Evolutionary conservation across 306 rosid species (phyloP), one percentile per base, ranked within the genome.

Genomic region (Cicer judaicum): DNA sequence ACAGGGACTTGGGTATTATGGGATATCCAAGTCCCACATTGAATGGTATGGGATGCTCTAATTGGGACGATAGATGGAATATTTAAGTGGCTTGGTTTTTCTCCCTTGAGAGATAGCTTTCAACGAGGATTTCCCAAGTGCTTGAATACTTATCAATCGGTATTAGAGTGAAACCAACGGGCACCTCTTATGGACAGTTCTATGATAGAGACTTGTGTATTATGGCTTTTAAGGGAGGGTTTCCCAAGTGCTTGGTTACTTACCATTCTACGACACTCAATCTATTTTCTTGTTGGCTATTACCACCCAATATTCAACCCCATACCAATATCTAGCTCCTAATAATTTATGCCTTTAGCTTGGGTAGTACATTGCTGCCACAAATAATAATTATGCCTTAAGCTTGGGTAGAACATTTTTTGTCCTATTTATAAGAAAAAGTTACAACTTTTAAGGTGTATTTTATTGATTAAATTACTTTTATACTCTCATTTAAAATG

Each of bases 261-360:
- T 24, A 56, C 10, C 14, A 57, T 24, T 57, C 64, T 24, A 40
- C 42, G 7, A 24, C 41, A 57, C 40, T 57, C 42, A 11, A 13
- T 62, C 8, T 7, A 38, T n/a, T n/a, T 38, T 14, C 24, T 14
- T 8, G 43, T 38, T 62, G 46, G 68, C 48, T 63, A 63, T 63
- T 39, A 63, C n/a, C 7, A 9, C 50, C 69, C 2, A 64, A 64
- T 40, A 40, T 63, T 39, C 24, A 7, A 63, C 2, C 48, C 47
- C 68, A 63, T 63, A 63, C 68, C 68, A 63, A 39, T 7, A 63
- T 38, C 24, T 63, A 63, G 48, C 47, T 63, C 68, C 48, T 38
- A 41, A 63, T 15, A 24, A 24, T 24, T 64, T 64, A 14, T 12
- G n/a, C 34, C 29, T 40, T 15, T 15, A 39, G 34, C 49, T 15